Evolutionary conservation across 495 filamentous ascomycete species (phyloP).

Genomic region (Aspergillus cavernicola): DNA sequence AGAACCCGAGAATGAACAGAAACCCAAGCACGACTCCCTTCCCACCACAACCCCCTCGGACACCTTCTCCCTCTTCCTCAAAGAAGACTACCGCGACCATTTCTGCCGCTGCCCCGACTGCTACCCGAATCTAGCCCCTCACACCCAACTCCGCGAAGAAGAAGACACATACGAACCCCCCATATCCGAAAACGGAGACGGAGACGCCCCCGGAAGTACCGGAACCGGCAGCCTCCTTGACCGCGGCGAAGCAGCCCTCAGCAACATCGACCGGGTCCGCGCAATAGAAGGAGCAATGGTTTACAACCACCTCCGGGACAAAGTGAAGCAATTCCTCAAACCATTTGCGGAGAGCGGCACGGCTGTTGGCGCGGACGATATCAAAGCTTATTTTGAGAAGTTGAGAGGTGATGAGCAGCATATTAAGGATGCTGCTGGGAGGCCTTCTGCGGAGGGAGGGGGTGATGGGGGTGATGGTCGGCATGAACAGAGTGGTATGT

Average conservation of each 20-base stretch:
- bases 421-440: constrained; percentile 44
- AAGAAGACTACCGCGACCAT: constrained; percentile 66
- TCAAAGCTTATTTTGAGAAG: constrained; percentile 93
- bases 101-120: constrained; percentile 77
- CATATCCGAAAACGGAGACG: constrained; percentile 57
- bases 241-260: constrained; percentile 83
- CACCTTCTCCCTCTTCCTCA: constrained; percentile 76
- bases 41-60: constrained; percentile 45
- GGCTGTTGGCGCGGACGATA: constrained; percentile 86
- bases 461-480: constrained; percentile 21
- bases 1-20: constrained; percentile 23
- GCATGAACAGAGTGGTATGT: constrained; percentile 40
- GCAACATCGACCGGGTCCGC: constrained; percentile 82
- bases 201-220: constrained; percentile 51
- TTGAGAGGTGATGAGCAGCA: constrained; percentile 76
- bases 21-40: constrained; percentile 42
- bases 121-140: constrained; percentile 64
- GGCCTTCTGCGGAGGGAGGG: constrained; percentile 24
- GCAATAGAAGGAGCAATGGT: constrained; percentile 98
- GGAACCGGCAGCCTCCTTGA: constrained; percentile 76
- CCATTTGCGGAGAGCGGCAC: constrained; percentile 89
- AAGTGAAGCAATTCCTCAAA: constrained; percentile 85
- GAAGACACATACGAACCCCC: constrained; percentile 92
- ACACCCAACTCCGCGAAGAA: constrained; percentile 83
- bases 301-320: constrained; percentile 92